Percentiles rank a stretch among this genome's conserved stretches.
Evolutionary conservation across 2,329 filamentous ascomycete genomes (phyloP).

Genomic region (Didymella sp.): DNA sequence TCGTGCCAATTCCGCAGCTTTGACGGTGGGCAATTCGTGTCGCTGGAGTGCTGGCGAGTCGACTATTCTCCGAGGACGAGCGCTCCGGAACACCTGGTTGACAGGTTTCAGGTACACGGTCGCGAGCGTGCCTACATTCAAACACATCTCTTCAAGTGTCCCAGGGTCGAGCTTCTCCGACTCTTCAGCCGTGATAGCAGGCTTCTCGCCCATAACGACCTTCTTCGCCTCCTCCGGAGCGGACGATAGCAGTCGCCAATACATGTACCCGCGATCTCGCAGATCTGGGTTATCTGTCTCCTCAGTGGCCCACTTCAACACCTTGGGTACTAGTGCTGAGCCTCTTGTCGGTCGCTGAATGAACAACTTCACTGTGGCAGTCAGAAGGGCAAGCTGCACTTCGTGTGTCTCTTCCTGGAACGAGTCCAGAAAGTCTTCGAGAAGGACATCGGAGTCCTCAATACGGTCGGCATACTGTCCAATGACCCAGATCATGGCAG

Average conservation of each 20-base stretch:
- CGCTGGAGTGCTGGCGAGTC: conserved; percentile 88
- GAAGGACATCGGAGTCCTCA: conserved; percentile 90
- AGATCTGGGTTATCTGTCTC: conserved; percentile 99
- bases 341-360: conserved; percentile 96
- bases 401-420: conserved; percentile 96
- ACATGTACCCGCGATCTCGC: conserved; percentile 97
- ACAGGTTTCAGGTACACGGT: conserved; percentile 98
- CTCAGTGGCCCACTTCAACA: conserved; percentile 97
- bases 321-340: conserved; percentile 89
- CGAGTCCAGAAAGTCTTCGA: conserved; percentile 93
- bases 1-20: conserved; percentile 51
- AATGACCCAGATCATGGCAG: conserved; percentile 99
- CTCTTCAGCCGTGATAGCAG: conserved; percentile 87
- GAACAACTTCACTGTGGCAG: conserved; percentile 96
- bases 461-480: conserved; percentile 97
- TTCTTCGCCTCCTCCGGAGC: conserved; percentile 85
- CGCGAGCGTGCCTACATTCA: conserved; percentile 93
- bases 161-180: conserved; percentile 89
- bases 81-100: conserved; percentile 92
- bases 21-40: conserved; percentile 66
- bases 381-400: conserved; percentile 91
- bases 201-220: conserved; percentile 97
- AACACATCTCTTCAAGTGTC: conserved; percentile 95
- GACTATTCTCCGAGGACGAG: conserved; percentile 77
- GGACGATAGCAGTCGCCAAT: conserved; percentile 94